Percentiles rank a stretch among this genome's conserved stretches.
Conservation (phyloP, 805 yeast genomes). For the Candida palmyrensis region DNA sequence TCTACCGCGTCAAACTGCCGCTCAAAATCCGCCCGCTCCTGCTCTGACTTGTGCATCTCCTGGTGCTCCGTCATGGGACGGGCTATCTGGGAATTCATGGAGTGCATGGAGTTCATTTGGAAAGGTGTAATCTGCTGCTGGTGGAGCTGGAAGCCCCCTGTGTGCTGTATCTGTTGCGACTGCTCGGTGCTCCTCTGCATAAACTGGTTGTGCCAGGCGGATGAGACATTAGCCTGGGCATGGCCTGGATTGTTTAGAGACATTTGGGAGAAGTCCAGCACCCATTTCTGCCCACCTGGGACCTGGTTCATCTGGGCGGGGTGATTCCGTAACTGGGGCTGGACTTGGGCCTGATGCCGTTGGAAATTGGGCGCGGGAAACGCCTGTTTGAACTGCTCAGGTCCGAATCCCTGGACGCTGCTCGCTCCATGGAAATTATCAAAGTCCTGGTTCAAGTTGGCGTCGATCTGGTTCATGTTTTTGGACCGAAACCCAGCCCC, state of each 20-base stretch:
- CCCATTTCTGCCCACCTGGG: slow-evolving; percentile 18
- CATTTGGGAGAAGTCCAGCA: slow-evolving; percentile 23
- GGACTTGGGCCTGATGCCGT: slow-evolving; percentile 9
- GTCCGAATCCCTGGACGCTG: slow-evolving; percentile 7
- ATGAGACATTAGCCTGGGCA: slow-evolving; percentile 6
- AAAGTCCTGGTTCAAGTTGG: slow-evolving; percentile 34
- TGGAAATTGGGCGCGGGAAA: slow-evolving; percentile 5
- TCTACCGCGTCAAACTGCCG: slow-evolving; percentile 30
- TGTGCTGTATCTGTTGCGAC: slow-evolving; percentile 8
- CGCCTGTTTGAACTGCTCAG: slow-evolving; percentile 4
- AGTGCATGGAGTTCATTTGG: slow-evolving; percentile 7
- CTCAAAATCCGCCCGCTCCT: slow-evolving; percentile 21
- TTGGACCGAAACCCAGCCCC: slow-evolving; percentile 2
- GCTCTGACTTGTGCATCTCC: slow-evolving; percentile 20
- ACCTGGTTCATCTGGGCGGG: slow-evolving; percentile 1
- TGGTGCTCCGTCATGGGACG: slow-evolving; percentile 20
- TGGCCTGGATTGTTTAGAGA: slow-evolving; percentile 11
- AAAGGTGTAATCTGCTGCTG: slow-evolving; percentile 8
- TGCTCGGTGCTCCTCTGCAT: slow-evolving; percentile 8
- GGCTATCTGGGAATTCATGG: slow-evolving; percentile 15
- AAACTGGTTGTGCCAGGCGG: slow-evolving; percentile 6
- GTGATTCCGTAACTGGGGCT: slow-evolving; percentile 9
- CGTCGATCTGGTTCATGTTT: slow-evolving; percentile 17
- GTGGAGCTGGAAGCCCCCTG: slow-evolving; percentile 5
- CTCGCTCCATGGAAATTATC: slow-evolving; percentile 22